Base-by-base conservation (phyloP, 2,329 filamentous ascomycete genomes). In the Colletotrichum falcatum region DNA sequence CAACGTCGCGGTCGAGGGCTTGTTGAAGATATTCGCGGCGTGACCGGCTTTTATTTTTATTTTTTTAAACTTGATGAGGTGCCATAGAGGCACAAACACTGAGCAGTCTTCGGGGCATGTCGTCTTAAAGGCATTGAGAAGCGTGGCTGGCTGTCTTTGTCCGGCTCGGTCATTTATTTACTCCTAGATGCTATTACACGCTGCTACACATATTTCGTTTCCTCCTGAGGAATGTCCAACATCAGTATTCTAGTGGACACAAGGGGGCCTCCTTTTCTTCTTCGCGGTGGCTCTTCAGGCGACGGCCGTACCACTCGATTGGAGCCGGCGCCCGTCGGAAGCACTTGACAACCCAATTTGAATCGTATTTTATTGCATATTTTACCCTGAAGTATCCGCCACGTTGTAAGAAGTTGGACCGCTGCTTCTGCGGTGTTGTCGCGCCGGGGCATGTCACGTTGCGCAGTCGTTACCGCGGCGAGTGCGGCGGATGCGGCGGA, bases 1-100 rank as follows among this genome's bases (percentile, higher is more conserved):
- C 0, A 91, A 91, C 77, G 82, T 90, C 1, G 85, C 83, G 59
- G 75, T 89, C 8, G 87, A 89, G 71, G 83, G 82, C 5, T 68
- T 91, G 64, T 85, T 83, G 16, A 83, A 81, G 76, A 73, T 91
- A 73, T 87, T 90, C 76, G 78, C 76, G 0, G 65, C 70, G 37
- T 65, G 53, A 63, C n/a, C 2, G 1, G 42, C 3, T 20, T 35
- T 20, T 26, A 9, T 35, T 2, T 9, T 35, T n/a, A n/a, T n/a
- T 16, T 28, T 3, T 12, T 3, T n/a, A 1, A n/a, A 11, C 4
- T n/a, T 44, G 7, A 5, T 14, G 14, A 5, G 16, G 12, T 5
- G 20, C 2, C 5, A 37, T n/a, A n/a, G 33, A n/a, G 4, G 8
- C n/a, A 20, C 5, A 16, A 11, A 11, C 2, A 11, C 4, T 14